phyloP scores from a whole-genome alignment of 2,329 filamentous ascomycete species.

The Penicillium sp. region DNA sequence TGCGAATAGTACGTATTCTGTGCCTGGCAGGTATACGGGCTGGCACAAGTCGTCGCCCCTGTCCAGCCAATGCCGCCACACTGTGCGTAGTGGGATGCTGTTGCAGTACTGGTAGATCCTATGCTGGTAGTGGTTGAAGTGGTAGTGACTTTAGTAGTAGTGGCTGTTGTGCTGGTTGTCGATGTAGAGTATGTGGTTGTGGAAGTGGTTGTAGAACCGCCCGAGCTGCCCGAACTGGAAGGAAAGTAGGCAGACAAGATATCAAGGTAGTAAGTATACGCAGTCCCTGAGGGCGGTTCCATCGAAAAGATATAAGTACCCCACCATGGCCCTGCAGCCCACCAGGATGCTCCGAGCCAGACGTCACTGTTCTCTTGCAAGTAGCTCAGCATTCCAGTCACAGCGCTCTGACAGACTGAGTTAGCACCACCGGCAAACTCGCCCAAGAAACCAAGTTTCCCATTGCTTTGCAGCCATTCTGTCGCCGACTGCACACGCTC shows the following conservation, averaged over 20 bases:
- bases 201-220: slow-evolving; percentile 4
- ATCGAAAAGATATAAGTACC: slow-evolving; percentile 38
- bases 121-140: not conserved
- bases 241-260: slow-evolving; percentile 22
- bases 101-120: slow-evolving; percentile 5
- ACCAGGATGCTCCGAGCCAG: slow-evolving; percentile 61
- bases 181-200: slow-evolving; percentile 9
- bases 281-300: slow-evolving; percentile 31
- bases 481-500: slow-evolving; percentile 47
- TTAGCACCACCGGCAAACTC: slow-evolving; percentile 54
- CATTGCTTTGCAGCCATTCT: slow-evolving; percentile 57
- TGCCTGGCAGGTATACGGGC: slow-evolving; percentile 33
- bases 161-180: not conserved
- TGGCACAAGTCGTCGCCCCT: slow-evolving; percentile 32
- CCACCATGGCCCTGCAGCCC: slow-evolving; percentile 63
- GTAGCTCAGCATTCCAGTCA: slow-evolving; percentile 55
- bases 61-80: slow-evolving; percentile 37
- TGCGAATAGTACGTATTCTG: slow-evolving; percentile 40
- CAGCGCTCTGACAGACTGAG: slow-evolving; percentile 53
- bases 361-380: slow-evolving; percentile 59
- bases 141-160: not conserved
- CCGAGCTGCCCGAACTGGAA: slow-evolving; percentile 2
- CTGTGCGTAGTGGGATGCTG: slow-evolving; percentile 22
- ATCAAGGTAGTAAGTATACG: slow-evolving; percentile 30
- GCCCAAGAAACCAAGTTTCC: slow-evolving; percentile 57